Base-by-base conservation (phyloP, 2,329 filamentous ascomycete genomes). In the Arthrobotrys entomopaga region DNA sequence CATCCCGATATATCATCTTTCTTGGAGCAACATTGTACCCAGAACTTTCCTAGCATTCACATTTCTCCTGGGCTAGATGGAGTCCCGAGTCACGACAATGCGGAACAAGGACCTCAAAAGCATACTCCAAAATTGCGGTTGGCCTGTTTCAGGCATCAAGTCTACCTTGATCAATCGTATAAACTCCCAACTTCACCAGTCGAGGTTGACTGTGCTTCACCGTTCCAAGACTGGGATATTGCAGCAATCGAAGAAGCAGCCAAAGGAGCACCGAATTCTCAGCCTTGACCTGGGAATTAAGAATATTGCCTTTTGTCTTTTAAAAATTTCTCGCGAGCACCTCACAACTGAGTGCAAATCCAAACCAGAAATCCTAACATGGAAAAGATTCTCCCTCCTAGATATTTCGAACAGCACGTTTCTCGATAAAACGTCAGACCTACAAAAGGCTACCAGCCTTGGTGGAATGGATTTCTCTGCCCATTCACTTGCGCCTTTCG, bases 271-370 rank as follows among this genome's bases (percentile, higher is more conserved):
- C 38, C 84, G 88, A 49, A 84, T 95, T 22, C 81, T 95, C 38
- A 93, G 91, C 79, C 90, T 96, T 75, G 92, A 96, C 80, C 90
- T 95, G 87, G 92, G 92, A 2, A 90, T 96, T 77, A 88, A 87
- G 49, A 96, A 96, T 80, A 83, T 96, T 2, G 91, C 91, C 0
- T 92, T 88, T 80, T 91, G 90, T 76, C 84, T 91, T 74, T 81
- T 91, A 13, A 76, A 70, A 49, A 43, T 75, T 6, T 54, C 65
- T 19, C 34, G 13, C 7, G 24, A 42, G 20, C 72, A 54, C 16
- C 54, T 56, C 43, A 16, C 20, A 15, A 34, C 53, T 2, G 2
- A 15, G 3, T 11, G 54, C 13, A 16, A 50, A 15, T 7, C 40
- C 15, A 10, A 59, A 63, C 48, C 79, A 66, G 40, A 72, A 26